Evolutionary conservation across 1,139 yeast genomes (phyloP).

Genomic region (Casaregolazyma suthepensis): DNA sequence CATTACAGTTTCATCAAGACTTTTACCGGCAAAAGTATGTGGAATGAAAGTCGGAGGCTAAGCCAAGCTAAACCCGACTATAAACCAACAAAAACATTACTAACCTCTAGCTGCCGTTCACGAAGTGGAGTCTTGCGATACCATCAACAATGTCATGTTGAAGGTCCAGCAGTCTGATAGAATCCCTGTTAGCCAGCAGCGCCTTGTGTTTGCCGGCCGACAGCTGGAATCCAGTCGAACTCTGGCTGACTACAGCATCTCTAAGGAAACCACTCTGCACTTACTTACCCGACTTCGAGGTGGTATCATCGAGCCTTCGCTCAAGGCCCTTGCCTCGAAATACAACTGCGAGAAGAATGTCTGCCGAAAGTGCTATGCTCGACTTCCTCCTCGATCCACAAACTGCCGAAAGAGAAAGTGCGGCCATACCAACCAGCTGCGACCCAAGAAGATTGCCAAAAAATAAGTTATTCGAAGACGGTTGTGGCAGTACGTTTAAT

Average conservation of each 20-base stretch:
- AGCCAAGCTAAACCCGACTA: too few relatives aligned
- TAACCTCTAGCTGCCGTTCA: constrained; percentile 44
- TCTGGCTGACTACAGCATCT: constrained; percentile 89
- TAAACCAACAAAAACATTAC: not conserved
- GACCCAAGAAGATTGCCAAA: constrained; percentile 99
- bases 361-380: constrained; percentile 99
- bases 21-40: constrained; percentile 29
- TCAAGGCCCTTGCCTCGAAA: constrained; percentile 98
- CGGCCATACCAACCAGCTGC: constrained; percentile 99
- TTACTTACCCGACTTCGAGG: constrained; percentile 88
- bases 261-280: constrained; percentile 86
- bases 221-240: constrained; percentile 94
- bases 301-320: constrained; percentile 98
- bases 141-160: constrained; percentile 89
- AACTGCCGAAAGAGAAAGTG: constrained; percentile 99
- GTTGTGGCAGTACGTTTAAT: not conserved
- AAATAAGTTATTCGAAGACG: constrained; percentile 3
- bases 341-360: constrained; percentile 99
- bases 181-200: constrained; percentile 92
- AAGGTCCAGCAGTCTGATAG: constrained; percentile 95
- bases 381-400: constrained; percentile 99
- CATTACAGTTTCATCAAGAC: constrained; percentile 25
- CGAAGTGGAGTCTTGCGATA: constrained; percentile 92
- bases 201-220: constrained; percentile 90
- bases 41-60: constrained; percentile 45